These are phyloP conservation scores for Gyromitra esculenta DNA, from an alignment of 2,329 filamentous ascomycete species.

Conservation along the genomic window DNA sequence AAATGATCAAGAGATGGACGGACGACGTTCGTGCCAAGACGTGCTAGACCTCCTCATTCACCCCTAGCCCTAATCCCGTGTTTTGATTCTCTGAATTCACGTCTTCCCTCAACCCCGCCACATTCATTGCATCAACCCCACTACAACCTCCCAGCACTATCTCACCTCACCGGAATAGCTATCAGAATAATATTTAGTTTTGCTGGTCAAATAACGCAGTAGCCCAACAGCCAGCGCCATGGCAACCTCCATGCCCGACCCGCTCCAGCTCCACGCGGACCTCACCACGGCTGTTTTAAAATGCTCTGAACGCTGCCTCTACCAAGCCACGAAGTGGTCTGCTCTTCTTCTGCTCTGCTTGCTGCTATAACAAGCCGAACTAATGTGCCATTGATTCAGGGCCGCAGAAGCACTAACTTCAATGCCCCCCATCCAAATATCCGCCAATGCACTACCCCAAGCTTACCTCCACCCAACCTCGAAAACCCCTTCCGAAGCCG, in stretches of 20 bases:
- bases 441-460: conserved; percentile 65
- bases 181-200: background rate
- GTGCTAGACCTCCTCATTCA: background rate
- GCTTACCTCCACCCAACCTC: conserved; percentile 65
- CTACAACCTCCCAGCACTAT: background rate
- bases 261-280: conserved; percentile 72
- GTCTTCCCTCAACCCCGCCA: conserved; percentile 9
- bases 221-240: conserved; percentile 13
- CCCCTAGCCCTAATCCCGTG: conserved; percentile 25
- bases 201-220: background rate
- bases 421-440: conserved; percentile 68
- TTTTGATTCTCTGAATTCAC: conserved; percentile 39
- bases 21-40: background rate
- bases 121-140: conserved; percentile 19
- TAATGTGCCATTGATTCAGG: conserved; percentile 66
- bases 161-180: conserved; percentile 7
- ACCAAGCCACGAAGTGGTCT: conserved; percentile 96
- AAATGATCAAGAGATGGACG: background rate
- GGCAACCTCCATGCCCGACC: conserved; percentile 57
- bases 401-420: conserved; percentile 92
- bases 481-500: conserved; percentile 75
- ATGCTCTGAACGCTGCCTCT: conserved; percentile 93
- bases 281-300: conserved; percentile 87
- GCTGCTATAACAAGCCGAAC: conserved; percentile 43
- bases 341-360: conserved; percentile 28